Percentiles rank a stretch among this genome's conserved stretches.
phyloP scores from a whole-genome alignment of 179 eudicot species.

The Actinidia arguta region DNA sequence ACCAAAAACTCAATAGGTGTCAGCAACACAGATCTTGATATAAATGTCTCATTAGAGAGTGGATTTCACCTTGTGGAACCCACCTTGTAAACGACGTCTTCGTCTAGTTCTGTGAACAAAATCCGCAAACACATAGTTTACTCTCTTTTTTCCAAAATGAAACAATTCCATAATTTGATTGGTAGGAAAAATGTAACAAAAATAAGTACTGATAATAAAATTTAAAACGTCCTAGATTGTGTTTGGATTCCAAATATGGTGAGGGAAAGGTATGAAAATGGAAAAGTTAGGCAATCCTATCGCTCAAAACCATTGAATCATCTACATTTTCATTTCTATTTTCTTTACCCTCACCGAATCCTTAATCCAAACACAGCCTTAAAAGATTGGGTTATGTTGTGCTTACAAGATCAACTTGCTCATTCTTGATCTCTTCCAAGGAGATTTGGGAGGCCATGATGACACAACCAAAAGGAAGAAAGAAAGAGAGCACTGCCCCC shows the following conservation, averaged over 20 bases:
- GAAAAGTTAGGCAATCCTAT: neutral
- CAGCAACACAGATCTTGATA: too few species aligned
- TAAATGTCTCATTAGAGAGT: too few species aligned
- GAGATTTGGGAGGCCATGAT: slow-evolving; percentile 46
- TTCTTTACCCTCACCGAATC: neutral
- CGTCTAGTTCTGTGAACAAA: too few species aligned
- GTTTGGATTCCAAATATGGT: neutral
- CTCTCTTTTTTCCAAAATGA: too few species aligned
- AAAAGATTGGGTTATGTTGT: neutral
- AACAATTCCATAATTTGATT: too few species aligned
- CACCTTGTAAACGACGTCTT: too few species aligned
- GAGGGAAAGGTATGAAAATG: neutral
- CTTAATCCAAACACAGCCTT: neutral
- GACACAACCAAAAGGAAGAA: slow-evolving; percentile 23
- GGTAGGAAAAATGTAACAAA: too few species aligned
- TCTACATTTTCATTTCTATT: neutral
- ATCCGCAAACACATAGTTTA: too few species aligned
- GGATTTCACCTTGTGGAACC: too few species aligned
- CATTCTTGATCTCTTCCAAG: slow-evolving; percentile 63
- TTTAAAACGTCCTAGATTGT: neutral
- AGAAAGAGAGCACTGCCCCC: slow-evolving; percentile 31
- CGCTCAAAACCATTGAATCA: neutral
- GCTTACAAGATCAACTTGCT: slow-evolving; percentile 65
- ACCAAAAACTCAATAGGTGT: too few species aligned
- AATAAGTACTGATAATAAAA: too few species aligned